phyloP scores from a whole-genome alignment of 2,329 filamentous ascomycete genomes.

The Ceratocystis ficicola region DNA sequence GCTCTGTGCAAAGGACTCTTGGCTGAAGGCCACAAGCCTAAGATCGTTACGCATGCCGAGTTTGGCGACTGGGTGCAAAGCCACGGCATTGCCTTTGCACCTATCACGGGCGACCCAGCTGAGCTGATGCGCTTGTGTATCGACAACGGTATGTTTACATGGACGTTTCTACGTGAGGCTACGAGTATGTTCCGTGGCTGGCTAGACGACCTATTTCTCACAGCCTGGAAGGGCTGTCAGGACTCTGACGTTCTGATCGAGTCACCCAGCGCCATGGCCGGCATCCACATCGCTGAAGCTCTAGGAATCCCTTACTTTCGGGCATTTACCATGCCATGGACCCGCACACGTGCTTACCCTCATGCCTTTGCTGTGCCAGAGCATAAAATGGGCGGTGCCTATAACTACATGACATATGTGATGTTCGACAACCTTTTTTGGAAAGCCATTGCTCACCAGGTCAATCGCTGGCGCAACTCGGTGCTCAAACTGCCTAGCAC shows the following conservation, averaged over 20 bases:
- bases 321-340: slow-evolving; percentile 98
- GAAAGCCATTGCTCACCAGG: slow-evolving; percentile 79
- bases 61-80: slow-evolving; percentile 80
- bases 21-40: slow-evolving; percentile 72
- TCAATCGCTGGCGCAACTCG: slow-evolving; percentile 85
- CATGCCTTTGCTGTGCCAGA: slow-evolving; percentile 92
- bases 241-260: slow-evolving; percentile 85
- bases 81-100: slow-evolving; percentile 88
- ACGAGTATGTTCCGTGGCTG: slow-evolving; percentile 83
- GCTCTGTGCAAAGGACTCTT: slow-evolving; percentile 83
- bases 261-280: slow-evolving; percentile 91
- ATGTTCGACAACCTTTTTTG: slow-evolving; percentile 97
- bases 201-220: slow-evolving; percentile 77
- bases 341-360: slow-evolving; percentile 84
- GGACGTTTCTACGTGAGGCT: slow-evolving; percentile 77
- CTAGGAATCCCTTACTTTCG: slow-evolving; percentile 90
- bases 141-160: slow-evolving; percentile 93
- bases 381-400: slow-evolving; percentile 85
- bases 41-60: slow-evolving; percentile 84
- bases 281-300: slow-evolving; percentile 93
- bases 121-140: slow-evolving; percentile 95
- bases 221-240: slow-evolving; percentile 73
- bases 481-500: slow-evolving; percentile 69
- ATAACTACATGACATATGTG: slow-evolving; percentile 90
- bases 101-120: slow-evolving; percentile 79